Evolutionary conservation across 2,329 filamentous ascomycete genomes (phyloP).

Genomic region (Sclerotinia spermophila): DNA sequence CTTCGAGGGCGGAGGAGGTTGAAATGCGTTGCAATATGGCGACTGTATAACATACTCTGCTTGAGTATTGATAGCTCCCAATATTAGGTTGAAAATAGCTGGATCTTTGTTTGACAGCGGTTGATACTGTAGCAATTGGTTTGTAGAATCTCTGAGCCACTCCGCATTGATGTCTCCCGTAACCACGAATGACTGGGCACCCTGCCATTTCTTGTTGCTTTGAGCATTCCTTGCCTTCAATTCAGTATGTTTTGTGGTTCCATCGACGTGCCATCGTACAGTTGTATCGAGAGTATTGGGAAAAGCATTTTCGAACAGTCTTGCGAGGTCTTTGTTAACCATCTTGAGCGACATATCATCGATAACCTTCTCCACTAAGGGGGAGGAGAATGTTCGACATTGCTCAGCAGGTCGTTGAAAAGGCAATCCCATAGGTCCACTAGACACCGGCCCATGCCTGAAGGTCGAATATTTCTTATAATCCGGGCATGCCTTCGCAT

Average conservation of each 20-base stretch:
- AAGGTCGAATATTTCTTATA: constrained; percentile 37
- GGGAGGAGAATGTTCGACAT: constrained; percentile 87
- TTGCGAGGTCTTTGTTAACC: constrained; percentile 80
- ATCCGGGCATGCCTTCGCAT: constrained; percentile 36
- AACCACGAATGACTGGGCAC: constrained; percentile 87
- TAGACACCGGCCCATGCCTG: constrained; percentile 69
- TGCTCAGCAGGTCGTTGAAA: constrained; percentile 77
- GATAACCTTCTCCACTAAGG: constrained; percentile 85
- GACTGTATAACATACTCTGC: constrained; percentile 90
- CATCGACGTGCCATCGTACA: constrained; percentile 65
- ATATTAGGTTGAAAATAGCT: constrained; percentile 71
- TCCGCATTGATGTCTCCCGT: constrained; percentile 91
- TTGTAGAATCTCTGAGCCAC: constrained; percentile 89
- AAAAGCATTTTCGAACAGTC: constrained; percentile 92
- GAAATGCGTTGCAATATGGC: constrained; percentile 98
- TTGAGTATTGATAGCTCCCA: constrained; percentile 95
- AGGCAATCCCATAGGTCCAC: constrained; percentile 74
- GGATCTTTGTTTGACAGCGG: constrained; percentile 76
- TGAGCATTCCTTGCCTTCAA: constrained; percentile 40
- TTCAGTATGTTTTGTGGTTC: constrained; percentile 40
- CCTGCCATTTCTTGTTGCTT: constrained; percentile 69
- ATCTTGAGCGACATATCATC: constrained; percentile 74
- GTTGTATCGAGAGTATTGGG: constrained; percentile 75
- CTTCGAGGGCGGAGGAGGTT: constrained; percentile 81
- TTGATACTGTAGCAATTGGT: constrained; percentile 90